Base-by-base conservation (phyloP, 257 asterid genomes). In the Primulina tabacum region DNA sequence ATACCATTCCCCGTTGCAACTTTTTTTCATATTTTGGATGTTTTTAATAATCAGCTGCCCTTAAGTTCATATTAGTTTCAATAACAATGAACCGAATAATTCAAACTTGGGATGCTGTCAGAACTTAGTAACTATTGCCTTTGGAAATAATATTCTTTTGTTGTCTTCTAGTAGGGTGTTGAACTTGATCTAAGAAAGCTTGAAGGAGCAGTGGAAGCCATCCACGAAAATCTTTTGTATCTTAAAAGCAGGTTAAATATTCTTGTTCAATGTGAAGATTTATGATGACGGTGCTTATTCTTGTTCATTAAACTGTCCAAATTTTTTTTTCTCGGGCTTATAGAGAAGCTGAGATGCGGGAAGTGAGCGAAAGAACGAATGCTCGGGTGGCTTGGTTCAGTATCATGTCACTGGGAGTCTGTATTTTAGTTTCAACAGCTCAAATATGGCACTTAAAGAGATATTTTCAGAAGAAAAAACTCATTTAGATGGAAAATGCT, bases 101-200 rank as follows among this genome's bases (percentile, higher is more conserved):
- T 50, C 8, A 18, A 47, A 47, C 7, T 3, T 47, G 18, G 55
- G 18, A 12, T 47, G 2, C 3, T 6, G 55, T 47, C 18, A 47
- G 55, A 12, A 47, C 55, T 8, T 18, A 14, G 18, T 47, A 47
- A 14, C 18, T 12, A 14, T 47, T 12, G 18, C 18, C 55, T 35
- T 10, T 73, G 57, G 75, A 57, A 73, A 73, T 65, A 35, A 63
- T 71, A 50, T 56, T 74, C 77, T 34, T 76, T 28, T 35, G 33
- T 65, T 60, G 8, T 75, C 71, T 74, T 77, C 76, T 79, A 55
- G 73, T 79, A 89, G 98, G 98, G 96, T 66, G 73, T 92, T 55
- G 97, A 88, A 80, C 97, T 92, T 73, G 98, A 92, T 83, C 82
- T 90, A 32, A 84, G 88, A 79, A 89, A 92, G 81, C 97, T 92